These are phyloP conservation scores for Penicillium hesseltinei DNA, from an alignment of 2,329 filamentous ascomycete genomes.

Conservation along the genomic window DNA sequence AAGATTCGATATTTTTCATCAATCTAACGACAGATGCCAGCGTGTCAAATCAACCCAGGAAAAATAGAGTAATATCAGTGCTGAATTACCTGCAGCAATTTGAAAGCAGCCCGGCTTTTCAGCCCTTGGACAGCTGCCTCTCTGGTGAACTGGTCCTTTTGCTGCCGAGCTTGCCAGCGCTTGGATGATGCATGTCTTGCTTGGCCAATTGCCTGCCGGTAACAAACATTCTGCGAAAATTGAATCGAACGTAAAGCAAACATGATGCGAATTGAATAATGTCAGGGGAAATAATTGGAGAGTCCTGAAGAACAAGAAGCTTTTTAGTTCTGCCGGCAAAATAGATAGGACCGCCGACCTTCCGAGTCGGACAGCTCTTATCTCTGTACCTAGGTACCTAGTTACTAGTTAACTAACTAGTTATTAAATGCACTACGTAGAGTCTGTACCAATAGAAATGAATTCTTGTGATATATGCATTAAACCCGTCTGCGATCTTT, in stretches of 20 bases:
- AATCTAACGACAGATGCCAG: constrained; percentile 56
- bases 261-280: constrained; percentile 12
- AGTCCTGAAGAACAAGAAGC: not conserved
- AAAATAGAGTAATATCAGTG: not conserved
- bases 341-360: not conserved
- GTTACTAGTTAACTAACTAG: no score
- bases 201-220: constrained; percentile 4
- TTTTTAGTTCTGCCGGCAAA: constrained; percentile 19
- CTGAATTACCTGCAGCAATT: constrained; percentile 71
- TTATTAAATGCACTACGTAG: no score
- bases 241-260: constrained; percentile 4
- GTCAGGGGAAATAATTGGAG: not conserved
- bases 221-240: not conserved
- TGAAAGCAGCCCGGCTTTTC: constrained; percentile 91
- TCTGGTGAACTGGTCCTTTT: constrained; percentile 67
- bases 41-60: constrained; percentile 1
- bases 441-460: not conserved
- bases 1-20: constrained; percentile 80
- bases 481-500: constrained; percentile 55
- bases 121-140: constrained; percentile 75
- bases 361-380: not conserved
- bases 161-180: constrained; percentile 80
- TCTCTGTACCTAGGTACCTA: no score
- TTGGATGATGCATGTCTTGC: constrained; percentile 58
- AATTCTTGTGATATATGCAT: not conserved